A percentile compares a stretch with the other conserved stretches of the same genome.
These are phyloP conservation scores for Penicillium palitans DNA, from an alignment of 2,329 filamentous ascomycete species.

Conservation along the genomic window DNA sequence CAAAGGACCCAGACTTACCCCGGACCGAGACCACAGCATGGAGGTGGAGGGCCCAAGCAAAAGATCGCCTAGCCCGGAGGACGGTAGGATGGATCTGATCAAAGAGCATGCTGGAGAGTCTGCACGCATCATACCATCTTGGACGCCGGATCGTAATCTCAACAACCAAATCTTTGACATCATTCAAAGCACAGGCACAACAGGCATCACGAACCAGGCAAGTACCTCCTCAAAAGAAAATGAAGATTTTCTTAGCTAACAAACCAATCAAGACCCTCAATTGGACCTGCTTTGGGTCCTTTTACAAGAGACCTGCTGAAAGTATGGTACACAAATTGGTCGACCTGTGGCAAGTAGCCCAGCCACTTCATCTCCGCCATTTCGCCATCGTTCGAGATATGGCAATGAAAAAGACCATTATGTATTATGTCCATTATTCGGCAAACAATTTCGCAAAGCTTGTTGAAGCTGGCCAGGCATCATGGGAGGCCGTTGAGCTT, in stretches of 20 bases:
- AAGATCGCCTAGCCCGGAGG: conserved; percentile 12
- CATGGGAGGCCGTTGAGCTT: conserved; percentile 56
- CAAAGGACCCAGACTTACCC: conserved; percentile 10
- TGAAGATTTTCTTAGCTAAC: not conserved
- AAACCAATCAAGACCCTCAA: conserved; percentile 39
- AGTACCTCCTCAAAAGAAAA: conserved; percentile 13
- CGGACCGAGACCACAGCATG: conserved; percentile 24
- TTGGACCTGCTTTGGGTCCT: conserved; percentile 48
- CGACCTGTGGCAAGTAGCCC: conserved; percentile 58
- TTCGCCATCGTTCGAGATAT: conserved; percentile 58
- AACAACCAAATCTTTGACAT: conserved; percentile 55
- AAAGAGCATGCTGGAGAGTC: conserved; percentile 31
- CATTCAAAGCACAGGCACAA: conserved; percentile 47
- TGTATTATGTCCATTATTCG: conserved; percentile 58
- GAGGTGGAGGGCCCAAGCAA: conserved; percentile 30
- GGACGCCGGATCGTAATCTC: conserved; percentile 55
- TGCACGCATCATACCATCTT: conserved; percentile 50
- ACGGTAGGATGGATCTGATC: conserved; percentile 22
- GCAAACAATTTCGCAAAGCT: conserved; percentile 54
- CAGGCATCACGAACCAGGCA: conserved; percentile 53
- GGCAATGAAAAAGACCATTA: conserved; percentile 47
- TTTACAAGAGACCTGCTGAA: conserved; percentile 58
- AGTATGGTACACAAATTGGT: conserved; percentile 54
- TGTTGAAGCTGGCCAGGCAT: conserved; percentile 51
- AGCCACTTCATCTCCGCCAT: conserved; percentile 59